Conservation (phyloP, 495 filamentous ascomycete genomes). For the Talaromyces trachyspermus region DNA sequence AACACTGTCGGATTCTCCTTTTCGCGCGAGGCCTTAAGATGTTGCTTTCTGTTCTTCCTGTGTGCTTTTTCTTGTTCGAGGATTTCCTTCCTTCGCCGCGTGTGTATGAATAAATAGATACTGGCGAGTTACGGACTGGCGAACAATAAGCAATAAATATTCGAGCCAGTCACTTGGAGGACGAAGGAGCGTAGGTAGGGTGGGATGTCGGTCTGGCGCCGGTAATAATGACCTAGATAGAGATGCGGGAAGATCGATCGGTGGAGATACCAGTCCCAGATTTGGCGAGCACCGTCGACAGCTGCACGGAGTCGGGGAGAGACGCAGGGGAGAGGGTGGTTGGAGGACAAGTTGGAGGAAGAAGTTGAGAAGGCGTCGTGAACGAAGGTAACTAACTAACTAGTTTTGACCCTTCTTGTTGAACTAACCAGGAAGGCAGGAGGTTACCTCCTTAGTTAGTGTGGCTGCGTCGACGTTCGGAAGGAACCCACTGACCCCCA, state of each 20-base stretch:
- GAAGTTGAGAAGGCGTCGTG: slow-evolving; percentile 4
- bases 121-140: not conserved
- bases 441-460: not conserved
- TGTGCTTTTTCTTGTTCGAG: no score
- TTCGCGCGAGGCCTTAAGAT: not conserved
- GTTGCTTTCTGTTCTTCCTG: no score
- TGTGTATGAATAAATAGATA: slow-evolving; percentile 3
- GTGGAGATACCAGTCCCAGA: not conserved
- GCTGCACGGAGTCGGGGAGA: not conserved
- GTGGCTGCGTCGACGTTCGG: slow-evolving; percentile 1
- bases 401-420: not conserved
- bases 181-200: not conserved
- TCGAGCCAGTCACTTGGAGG: no score
- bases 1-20: slow-evolving; percentile 9
- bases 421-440: not conserved
- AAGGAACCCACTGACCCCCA: slow-evolving; percentile 6
- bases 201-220: slow-evolving; percentile 2
- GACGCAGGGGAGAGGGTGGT: slow-evolving; percentile 7
- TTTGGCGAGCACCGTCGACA: not conserved
- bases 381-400: not conserved
- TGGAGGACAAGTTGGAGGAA: slow-evolving; percentile 9
- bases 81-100: not conserved
- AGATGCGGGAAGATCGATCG: slow-evolving; percentile 9
- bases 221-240: slow-evolving; percentile 6
- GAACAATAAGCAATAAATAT: slow-evolving; percentile 7